A percentile compares a stretch with the other conserved stretches of the same genome.
These are phyloP conservation scores for Fennellomyces sp. DNA, from an alignment of 371 early-diverging fungal genomes.

Conservation along the genomic window DNA sequence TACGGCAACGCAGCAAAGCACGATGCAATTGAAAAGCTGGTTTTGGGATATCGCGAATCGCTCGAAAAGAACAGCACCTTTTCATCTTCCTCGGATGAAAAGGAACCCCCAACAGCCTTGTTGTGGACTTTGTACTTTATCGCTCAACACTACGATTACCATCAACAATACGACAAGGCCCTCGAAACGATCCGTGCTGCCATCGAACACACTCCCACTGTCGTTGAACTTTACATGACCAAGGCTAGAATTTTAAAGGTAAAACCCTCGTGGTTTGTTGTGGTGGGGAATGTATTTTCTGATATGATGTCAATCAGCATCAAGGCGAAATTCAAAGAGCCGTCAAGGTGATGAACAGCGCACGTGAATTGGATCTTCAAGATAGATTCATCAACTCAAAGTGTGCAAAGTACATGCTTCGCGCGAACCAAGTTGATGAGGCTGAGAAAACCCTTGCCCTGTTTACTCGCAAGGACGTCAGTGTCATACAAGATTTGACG, in stretches of 20 bases:
- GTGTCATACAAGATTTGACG: conserved; percentile 79
- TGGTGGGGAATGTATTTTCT: neutral
- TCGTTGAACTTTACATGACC: conserved; percentile 91
- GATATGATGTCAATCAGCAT: conserved; percentile 59
- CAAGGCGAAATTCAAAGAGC: conserved; percentile 77
- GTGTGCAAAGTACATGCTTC: conserved; percentile 92
- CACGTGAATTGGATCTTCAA: conserved; percentile 88
- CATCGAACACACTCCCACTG: conserved; percentile 82
- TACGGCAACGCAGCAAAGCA: conserved; percentile 73
- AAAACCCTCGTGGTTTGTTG: too few species aligned
- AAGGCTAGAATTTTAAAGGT: conserved; percentile 94
- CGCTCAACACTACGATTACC: conserved; percentile 85
- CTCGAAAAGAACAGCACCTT: conserved; percentile 57
- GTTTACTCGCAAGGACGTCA: conserved; percentile 84
- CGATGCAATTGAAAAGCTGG: conserved; percentile 64
- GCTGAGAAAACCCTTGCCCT: conserved; percentile 85
- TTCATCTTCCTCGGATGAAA: conserved; percentile 32
- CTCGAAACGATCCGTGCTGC: conserved; percentile 80
- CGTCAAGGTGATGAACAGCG: conserved; percentile 77
- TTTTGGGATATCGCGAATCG: conserved; percentile 59
- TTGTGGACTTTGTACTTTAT: conserved; percentile 91
- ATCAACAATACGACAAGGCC: conserved; percentile 69
- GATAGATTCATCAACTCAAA: conserved; percentile 97
- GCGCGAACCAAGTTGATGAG: conserved; percentile 75
- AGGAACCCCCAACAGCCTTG: conserved; percentile 81